These are phyloP conservation scores for Yamadazyma dendronema DNA, from an alignment of 1,139 yeast species.

Conservation along the genomic window DNA sequence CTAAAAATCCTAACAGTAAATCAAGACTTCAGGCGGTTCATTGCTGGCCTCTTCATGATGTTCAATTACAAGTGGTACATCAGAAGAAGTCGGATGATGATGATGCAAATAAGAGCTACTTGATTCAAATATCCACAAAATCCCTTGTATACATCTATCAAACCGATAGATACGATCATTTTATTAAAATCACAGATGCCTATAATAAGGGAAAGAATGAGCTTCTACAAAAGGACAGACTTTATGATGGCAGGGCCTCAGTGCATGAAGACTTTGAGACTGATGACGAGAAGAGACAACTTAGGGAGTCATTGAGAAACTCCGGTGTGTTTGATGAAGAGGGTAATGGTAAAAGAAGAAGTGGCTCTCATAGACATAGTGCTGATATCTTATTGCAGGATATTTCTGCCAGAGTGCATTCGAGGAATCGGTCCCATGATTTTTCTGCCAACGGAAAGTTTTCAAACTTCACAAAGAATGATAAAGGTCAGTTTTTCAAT, in stretches of 20 bases:
- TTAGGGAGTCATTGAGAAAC: conserved; percentile 40
- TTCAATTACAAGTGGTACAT: conserved; percentile 45
- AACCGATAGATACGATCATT: conserved; percentile 62
- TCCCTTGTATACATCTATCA: conserved; percentile 60
- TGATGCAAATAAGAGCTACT: conserved; percentile 30
- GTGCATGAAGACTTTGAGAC: conserved; percentile 18
- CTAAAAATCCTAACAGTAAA: conserved; percentile 16
- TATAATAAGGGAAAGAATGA: conserved; percentile 68
- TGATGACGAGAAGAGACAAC: conserved; percentile 39
- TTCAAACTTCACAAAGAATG: conserved; percentile 14
- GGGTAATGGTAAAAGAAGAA: conserved; percentile 17
- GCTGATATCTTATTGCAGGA: conserved; percentile 49
- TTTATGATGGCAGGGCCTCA: conserved; percentile 31
- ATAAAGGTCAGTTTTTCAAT: conserved; percentile 32
- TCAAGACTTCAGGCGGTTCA: conserved; percentile 65
- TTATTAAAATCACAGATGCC: conserved; percentile 54
- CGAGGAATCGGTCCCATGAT: conserved; percentile 53
- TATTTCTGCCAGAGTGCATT: conserved; percentile 54
- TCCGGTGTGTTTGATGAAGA: conserved; percentile 35
- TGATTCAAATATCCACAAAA: conserved; percentile 47
- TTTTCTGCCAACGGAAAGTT: conserved; percentile 23
- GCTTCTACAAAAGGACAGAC: conserved; percentile 46
- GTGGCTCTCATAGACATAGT: conserved; percentile 33
- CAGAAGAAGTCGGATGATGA: conserved; percentile 15
- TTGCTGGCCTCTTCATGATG: conserved; percentile 74